Evolutionary conservation across 768 basidiomycete species (phyloP), one percentile per base, ranked within the genome.

Genomic region (Pleurotus pulmonarius): DNA sequence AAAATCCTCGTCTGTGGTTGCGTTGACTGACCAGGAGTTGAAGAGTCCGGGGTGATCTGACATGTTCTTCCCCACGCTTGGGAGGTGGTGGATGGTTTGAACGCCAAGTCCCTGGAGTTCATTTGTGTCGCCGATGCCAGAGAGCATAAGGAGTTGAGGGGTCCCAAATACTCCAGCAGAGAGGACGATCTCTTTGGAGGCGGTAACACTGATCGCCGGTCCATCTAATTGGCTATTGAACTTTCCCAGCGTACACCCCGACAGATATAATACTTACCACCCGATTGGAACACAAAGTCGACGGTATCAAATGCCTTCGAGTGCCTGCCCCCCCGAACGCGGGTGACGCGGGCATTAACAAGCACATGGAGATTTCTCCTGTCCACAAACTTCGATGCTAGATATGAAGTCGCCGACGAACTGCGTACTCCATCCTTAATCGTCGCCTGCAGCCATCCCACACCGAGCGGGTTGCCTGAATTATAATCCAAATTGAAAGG

Each of bases 401-500:
- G 58, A 46, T 68, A 67, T 0, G 67, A 62, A 4, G 66, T 63
- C 15, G 65, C 66, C 11, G 65, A 58, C 46, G 61, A 63, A 43
- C 63, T 64, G 22, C 65, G 59, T 7, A 29, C 34, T 8, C 65
- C 65, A 25, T 59, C 41, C 6, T 49, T 55, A 1, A 65, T 51
- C 6, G 65, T 66, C 15, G 38, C 18, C 52, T 63, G 65, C 1
- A 43, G 8, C 61, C 62, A 67, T 5, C 63, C 67, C 8, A 73
- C 52, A 4, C 73, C 73, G 3, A 71, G 49, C 2, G 60, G 59
- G 41, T 59, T 54, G 1, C 74, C 74, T 1, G 61, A 60, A 56
- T 73, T 70, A 44, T 64, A 60, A 60, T 73, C 71, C 16, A 55
- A 11, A 43, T 64, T 66, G 57, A 59, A 69, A 24, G 70, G 64